These are phyloP conservation scores for Nothophoma quercina DNA, from an alignment of 2,329 filamentous ascomycete genomes.

Conservation along the genomic window DNA sequence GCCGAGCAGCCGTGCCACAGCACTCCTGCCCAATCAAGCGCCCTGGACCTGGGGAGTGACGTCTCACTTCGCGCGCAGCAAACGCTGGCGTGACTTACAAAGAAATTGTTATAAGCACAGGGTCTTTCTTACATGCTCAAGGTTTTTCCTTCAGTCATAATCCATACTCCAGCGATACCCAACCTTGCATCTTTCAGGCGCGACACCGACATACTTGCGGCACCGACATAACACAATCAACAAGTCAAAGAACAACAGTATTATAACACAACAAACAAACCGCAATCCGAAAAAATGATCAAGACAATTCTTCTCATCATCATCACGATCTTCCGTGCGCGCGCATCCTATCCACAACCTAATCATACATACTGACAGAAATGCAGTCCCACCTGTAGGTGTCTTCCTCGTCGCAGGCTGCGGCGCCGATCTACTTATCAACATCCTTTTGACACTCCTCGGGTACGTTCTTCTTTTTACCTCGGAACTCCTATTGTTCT, in stretches of 20 bases:
- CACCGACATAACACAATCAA: neutral
- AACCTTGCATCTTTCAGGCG: constrained; percentile 8
- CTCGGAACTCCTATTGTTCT: too few species aligned
- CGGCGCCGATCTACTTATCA: constrained; percentile 58
- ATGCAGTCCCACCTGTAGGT: constrained; percentile 56
- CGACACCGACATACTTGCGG: neutral
- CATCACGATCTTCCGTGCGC: constrained; percentile 55
- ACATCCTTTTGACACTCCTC: constrained; percentile 56
- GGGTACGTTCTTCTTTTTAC: constrained; percentile 41
- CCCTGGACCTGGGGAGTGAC: constrained; percentile 5
- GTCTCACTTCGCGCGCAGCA: constrained; percentile 13
- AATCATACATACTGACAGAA: neutral
- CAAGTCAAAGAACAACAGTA: neutral
- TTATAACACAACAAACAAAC: neutral
- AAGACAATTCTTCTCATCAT: constrained; percentile 53
- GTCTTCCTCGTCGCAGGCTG: constrained; percentile 60
- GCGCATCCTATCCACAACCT: neutral
- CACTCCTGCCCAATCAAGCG: constrained; percentile 2
- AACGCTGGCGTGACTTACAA: constrained; percentile 13
- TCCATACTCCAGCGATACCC: neutral
- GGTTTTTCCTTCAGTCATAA: neutral
- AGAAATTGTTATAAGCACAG: constrained; percentile 13
- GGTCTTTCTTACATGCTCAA: neutral
- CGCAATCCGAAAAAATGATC: constrained; percentile 22
- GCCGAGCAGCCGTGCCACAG: neutral